These are phyloP conservation scores for Fusarium longipes DNA, from an alignment of 2,329 filamentous ascomycete genomes.

Conservation along the genomic window DNA sequence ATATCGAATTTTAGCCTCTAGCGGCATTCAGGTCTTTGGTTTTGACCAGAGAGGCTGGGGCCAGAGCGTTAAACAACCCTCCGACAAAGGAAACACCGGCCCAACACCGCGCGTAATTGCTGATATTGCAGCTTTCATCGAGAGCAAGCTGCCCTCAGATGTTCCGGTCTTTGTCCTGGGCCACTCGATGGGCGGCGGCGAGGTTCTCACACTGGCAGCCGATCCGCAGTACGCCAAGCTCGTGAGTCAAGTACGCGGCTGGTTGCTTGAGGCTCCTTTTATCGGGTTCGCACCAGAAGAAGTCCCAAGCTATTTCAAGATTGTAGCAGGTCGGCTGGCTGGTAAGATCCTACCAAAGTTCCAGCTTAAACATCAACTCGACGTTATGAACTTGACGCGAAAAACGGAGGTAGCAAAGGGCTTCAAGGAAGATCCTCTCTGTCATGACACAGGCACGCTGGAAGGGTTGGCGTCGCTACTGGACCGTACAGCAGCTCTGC, in stretches of 20 bases:
- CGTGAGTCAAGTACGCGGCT: conserved; percentile 73
- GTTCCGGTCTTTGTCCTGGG: conserved; percentile 85
- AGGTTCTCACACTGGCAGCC: conserved; percentile 72
- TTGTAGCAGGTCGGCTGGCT: conserved; percentile 74
- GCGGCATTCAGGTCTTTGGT: conserved; percentile 78
- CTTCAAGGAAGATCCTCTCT: conserved; percentile 74
- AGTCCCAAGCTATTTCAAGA: conserved; percentile 71
- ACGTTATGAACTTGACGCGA: conserved; percentile 72
- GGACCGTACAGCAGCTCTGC: conserved; percentile 74
- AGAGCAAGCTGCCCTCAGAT: conserved; percentile 63
- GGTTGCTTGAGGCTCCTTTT: conserved; percentile 82
- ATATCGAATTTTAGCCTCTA: conserved; percentile 75
- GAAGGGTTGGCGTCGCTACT: conserved; percentile 82
- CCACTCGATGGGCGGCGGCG: conserved; percentile 90
- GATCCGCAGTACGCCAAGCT: conserved; percentile 64
- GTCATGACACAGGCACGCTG: conserved; percentile 88
- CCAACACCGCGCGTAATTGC: conserved; percentile 77
- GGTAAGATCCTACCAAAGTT: conserved; percentile 73
- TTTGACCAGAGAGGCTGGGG: conserved; percentile 95
- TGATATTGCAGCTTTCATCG: conserved; percentile 83
- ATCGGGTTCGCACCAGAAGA: conserved; percentile 75
- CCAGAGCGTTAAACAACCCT: conserved; percentile 69
- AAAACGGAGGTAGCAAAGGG: conserved; percentile 71
- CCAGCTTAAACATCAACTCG: conserved; percentile 75
- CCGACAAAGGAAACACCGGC: conserved; percentile 78